These are phyloP conservation scores for Metschnikowia amazonensis DNA, from an alignment of 805 yeast genomes.

Conservation along the genomic window DNA sequence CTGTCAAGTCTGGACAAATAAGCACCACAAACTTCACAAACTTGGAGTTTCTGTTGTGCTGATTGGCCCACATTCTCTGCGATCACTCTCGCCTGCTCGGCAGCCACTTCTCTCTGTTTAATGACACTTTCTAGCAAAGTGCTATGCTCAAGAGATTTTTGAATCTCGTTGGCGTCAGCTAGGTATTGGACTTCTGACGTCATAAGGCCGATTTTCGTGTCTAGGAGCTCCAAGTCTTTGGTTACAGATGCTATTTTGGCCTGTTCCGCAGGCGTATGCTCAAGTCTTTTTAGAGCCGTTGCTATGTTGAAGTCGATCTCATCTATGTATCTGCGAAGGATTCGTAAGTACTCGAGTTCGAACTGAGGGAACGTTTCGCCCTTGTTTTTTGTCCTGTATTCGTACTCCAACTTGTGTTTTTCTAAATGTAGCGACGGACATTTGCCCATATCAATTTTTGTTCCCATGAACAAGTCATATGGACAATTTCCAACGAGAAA, in stretches of 20 bases:
- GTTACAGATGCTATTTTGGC: constrained; percentile 53
- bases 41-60: constrained; percentile 87
- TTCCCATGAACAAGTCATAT: constrained; percentile 73
- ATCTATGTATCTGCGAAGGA: constrained; percentile 52
- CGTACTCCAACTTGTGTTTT: constrained; percentile 68
- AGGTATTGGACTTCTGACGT: constrained; percentile 60
- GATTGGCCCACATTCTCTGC: constrained; percentile 77
- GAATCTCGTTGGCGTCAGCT: constrained; percentile 45
- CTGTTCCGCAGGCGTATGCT: constrained; percentile 72
- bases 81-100: constrained; percentile 53
- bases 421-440: constrained; percentile 77
- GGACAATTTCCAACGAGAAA: constrained; percentile 87
- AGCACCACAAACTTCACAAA: constrained; percentile 87
- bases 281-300: constrained; percentile 59
- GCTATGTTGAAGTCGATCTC: constrained; percentile 67
- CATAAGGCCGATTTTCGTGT: constrained; percentile 61
- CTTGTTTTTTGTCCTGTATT: constrained; percentile 40
- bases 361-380: constrained; percentile 47
- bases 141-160: constrained; percentile 44
- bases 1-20: constrained; percentile 80
- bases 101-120: constrained; percentile 48
- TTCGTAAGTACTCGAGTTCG: constrained; percentile 46
- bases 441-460: constrained; percentile 77
- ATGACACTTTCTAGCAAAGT: constrained; percentile 42
- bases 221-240: constrained; percentile 56